These are phyloP conservation scores for Plasmodium billcollinsi DNA, from an alignment of 169 alveolate species.

Conservation along the genomic window DNA sequence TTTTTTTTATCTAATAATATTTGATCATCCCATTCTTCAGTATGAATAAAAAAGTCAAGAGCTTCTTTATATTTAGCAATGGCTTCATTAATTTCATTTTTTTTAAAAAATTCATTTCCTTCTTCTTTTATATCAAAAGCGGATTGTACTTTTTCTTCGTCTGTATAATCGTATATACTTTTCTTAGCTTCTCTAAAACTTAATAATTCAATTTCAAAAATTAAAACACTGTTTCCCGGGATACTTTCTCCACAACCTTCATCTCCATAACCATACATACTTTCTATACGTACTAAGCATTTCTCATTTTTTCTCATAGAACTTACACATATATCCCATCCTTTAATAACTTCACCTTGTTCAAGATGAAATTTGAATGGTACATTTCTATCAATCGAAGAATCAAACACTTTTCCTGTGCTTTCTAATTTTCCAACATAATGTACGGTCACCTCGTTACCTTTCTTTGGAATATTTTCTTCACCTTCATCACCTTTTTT, in stretches of 20 bases:
- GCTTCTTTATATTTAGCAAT: conserved; percentile 84
- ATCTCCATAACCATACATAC: conserved; percentile 88
- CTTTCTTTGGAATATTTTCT: conserved; percentile 83
- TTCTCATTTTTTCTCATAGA: conserved; percentile 85
- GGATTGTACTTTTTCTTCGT: conserved; percentile 88
- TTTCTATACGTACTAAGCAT: conserved; percentile 63
- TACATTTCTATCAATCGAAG: conserved; percentile 85
- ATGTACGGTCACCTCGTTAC: conserved; percentile 89
- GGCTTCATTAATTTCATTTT: conserved; percentile 81
- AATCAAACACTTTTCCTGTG: conserved; percentile 87
- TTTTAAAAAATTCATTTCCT: conserved; percentile 85
- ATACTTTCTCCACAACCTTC: conserved; percentile 87
- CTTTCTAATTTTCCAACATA: conserved; percentile 87
- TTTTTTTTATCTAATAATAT: conserved; percentile 44
- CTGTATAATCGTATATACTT: conserved; percentile 83
- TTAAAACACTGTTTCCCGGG: conserved; percentile 87
- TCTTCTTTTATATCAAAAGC: conserved; percentile 83
- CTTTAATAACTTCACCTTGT: conserved; percentile 87
- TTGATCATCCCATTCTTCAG: conserved; percentile 75
- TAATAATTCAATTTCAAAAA: conserved; percentile 87
- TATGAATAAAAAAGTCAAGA: conserved; percentile 50
- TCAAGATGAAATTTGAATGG: conserved; percentile 88
- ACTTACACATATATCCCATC: conserved; percentile 87
- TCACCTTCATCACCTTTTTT: conserved; percentile 73
- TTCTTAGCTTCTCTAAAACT: conserved; percentile 82